A percentile compares a stretch with the other conserved stretches of the same genome.
phyloP scores from a whole-genome alignment of 345 rosid species.

The Kernera saxatilis region DNA sequence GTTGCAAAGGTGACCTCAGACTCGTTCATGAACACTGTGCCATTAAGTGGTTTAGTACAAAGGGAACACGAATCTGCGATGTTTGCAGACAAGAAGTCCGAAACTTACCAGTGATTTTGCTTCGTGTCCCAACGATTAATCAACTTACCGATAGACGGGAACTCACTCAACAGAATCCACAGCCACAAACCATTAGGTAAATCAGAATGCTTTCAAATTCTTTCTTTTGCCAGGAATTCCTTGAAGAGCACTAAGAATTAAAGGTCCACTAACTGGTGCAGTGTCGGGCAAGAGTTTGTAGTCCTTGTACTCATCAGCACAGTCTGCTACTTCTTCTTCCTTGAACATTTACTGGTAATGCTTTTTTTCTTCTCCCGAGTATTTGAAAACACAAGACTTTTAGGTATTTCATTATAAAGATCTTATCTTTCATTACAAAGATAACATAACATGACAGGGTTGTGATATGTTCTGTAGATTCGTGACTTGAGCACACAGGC shows the following conservation, averaged over 20 bases:
- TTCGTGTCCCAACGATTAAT: conserved; percentile 47
- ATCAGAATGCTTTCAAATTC: background rate
- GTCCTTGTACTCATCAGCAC: conserved; percentile 88
- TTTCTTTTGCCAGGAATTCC: background rate
- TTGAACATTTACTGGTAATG: conserved; percentile 85
- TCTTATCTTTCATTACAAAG: background rate
- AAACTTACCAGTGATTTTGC: conserved; percentile 85
- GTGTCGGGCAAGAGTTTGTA: conserved; percentile 92
- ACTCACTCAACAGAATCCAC: conserved; percentile 39
- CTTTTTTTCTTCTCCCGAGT: conserved; percentile 5
- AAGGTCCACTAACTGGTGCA: conserved; percentile 33
- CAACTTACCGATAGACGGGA: conserved; percentile 47
- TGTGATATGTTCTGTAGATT: conserved; percentile 39
- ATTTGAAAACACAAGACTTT: background rate
- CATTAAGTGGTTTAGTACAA: conserved; percentile 77
- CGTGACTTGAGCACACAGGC: conserved; percentile 65
- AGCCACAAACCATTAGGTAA: conserved; percentile 55
- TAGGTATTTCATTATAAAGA: background rate
- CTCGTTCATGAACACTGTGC: conserved; percentile 92
- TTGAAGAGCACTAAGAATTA: background rate
- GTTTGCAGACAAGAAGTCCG: conserved; percentile 84
- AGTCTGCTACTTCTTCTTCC: conserved; percentile 93
- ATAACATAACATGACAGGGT: background rate
- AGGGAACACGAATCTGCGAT: conserved; percentile 78
- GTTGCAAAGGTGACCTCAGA: conserved; percentile 89